phyloP scores from a whole-genome alignment of 495 filamentous ascomycete species.

The Talaromyces liani region DNA sequence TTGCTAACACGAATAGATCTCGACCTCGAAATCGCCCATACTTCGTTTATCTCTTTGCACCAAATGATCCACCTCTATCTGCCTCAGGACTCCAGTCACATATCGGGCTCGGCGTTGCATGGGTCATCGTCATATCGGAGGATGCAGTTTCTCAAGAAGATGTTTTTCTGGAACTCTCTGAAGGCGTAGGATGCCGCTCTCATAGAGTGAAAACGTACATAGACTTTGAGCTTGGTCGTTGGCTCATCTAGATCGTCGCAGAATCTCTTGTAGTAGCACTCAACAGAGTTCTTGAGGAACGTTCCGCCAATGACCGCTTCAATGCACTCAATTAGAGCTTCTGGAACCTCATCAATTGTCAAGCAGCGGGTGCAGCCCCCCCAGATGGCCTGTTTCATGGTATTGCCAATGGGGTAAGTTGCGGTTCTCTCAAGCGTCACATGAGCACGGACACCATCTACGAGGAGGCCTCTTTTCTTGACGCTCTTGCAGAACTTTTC shows the following conservation, averaged over 20 bases:
- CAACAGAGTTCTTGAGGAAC: conserved; percentile 2
- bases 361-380: conserved; percentile 25
- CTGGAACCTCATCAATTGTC: conserved; percentile 6
- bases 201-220: conserved; percentile 25
- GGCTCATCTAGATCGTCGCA: conserved; percentile 21
- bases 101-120: not conserved
- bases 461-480: conserved; percentile 10
- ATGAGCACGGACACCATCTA: conserved; percentile 11
- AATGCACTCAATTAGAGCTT: conserved; percentile 9
- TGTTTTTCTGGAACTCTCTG: not conserved
- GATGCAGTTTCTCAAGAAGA: not conserved
- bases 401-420: conserved; percentile 21
- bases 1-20: too few species aligned
- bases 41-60: too few species aligned
- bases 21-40: too few species aligned
- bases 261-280: conserved; percentile 5
- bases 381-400: conserved; percentile 15
- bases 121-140: conserved; percentile 1
- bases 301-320: conserved; percentile 10
- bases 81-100: not conserved
- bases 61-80: not conserved
- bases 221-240: conserved; percentile 7
- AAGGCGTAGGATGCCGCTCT: conserved; percentile 17
- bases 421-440: conserved; percentile 24
- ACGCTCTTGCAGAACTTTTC: conserved; percentile 13